Conservation (phyloP, 352 stramenopile genomes). For the Globisporangium irregulare region DNA sequence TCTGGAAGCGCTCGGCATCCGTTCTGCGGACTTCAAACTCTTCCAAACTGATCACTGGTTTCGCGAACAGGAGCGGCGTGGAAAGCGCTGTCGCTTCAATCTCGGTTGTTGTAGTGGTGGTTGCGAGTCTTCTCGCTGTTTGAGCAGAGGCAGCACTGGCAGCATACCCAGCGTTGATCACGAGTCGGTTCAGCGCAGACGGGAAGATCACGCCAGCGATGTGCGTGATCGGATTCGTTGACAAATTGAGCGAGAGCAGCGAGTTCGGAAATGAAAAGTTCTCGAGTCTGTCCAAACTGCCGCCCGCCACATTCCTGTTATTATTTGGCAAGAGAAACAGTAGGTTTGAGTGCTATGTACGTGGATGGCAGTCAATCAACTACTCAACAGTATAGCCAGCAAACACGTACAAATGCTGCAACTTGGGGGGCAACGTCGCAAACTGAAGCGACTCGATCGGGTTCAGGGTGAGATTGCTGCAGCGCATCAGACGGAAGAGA, state of each 20-base stretch:
- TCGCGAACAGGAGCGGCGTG: conserved; percentile 3
- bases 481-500: not conserved
- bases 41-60: conserved; percentile 8
- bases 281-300: conserved; percentile 20
- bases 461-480: conserved; percentile 39
- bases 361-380: not conserved
- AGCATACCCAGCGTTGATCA: conserved; percentile 14
- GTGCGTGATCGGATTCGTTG: conserved; percentile 31
- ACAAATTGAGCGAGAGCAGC: conserved; percentile 32
- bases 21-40: conserved; percentile 43
- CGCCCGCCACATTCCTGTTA: conserved; percentile 10
- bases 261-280: conserved; percentile 36
- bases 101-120: not conserved
- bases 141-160: not conserved
- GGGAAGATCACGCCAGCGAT: conserved; percentile 38
- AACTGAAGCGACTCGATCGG: conserved; percentile 28
- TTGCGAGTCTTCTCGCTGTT: not conserved
- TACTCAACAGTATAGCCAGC: not conserved
- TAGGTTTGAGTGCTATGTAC: not conserved
- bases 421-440: conserved; percentile 20
- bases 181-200: conserved; percentile 22
- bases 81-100: not conserved
- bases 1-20: conserved; percentile 28
- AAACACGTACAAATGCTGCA: conserved; percentile 28
- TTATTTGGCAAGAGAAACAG: not conserved